Percentiles rank a stretch among this genome's conserved stretches.
These are phyloP conservation scores for Epicoccum sorghinum DNA, from an alignment of 2,329 filamentous ascomycete species.

Conservation along the genomic window DNA sequence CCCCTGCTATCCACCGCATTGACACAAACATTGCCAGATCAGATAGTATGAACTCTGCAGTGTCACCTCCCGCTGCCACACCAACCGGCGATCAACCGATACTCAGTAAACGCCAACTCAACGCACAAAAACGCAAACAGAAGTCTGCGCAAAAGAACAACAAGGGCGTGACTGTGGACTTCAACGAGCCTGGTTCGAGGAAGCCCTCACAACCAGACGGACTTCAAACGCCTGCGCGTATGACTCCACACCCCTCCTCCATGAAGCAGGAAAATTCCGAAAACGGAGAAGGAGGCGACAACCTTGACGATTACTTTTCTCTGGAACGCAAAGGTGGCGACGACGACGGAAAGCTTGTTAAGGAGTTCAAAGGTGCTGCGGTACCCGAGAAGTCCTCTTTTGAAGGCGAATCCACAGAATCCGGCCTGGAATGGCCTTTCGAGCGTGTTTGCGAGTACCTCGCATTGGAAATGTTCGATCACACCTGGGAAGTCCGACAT, in stretches of 20 bases:
- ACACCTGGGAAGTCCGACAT: conserved; percentile 93
- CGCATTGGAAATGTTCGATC: conserved; percentile 90
- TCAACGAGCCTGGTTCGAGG: conserved; percentile 69
- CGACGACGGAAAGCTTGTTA: conserved; percentile 89
- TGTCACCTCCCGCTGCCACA: conserved; percentile 54
- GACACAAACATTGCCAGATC: conserved; percentile 57
- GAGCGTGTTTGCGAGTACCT: conserved; percentile 93
- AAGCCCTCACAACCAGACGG: conserved; percentile 65
- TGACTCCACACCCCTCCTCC: conserved; percentile 54
- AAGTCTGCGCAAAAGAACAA: conserved; percentile 89
- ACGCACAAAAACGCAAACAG: conserved; percentile 90
- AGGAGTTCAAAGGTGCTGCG: conserved; percentile 88
- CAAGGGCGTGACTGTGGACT: conserved; percentile 87
- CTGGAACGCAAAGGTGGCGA: conserved; percentile 81
- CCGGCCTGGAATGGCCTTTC: conserved; percentile 90
- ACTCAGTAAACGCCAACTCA: conserved; percentile 90
- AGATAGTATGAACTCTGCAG: conserved; percentile 53
- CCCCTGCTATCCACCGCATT: conserved; percentile 52
- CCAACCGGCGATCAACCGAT: conserved; percentile 56
- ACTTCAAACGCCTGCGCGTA: conserved; percentile 56
- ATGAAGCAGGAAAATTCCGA: conserved; percentile 67
- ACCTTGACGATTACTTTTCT: conserved; percentile 79
- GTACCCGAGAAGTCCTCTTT: conserved; percentile 85
- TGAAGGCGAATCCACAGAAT: conserved; percentile 75
- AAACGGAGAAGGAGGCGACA: conserved; percentile 61